These are phyloP conservation scores for Pseudevernia furfuracea DNA, from an alignment of 495 filamentous ascomycete species.

Conservation along the genomic window DNA sequence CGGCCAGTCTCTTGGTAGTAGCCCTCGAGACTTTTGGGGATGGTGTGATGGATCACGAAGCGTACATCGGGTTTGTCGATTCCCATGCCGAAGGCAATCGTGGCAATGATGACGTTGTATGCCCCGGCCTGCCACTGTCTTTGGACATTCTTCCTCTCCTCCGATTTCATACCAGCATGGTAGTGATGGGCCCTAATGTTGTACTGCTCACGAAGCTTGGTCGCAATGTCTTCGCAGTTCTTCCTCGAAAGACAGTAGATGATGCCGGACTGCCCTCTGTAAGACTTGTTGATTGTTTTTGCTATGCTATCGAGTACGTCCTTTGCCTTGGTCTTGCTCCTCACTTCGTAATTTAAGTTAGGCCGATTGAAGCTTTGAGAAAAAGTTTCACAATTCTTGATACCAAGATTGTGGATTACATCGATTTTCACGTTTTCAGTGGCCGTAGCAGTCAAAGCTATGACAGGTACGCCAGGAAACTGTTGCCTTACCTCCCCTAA, in stretches of 20 bases:
- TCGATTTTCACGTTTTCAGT: conserved; percentile 88
- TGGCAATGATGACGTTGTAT: conserved; percentile 91
- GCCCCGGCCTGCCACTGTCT: conserved; percentile 70
- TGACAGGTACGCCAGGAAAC: conserved; percentile 73
- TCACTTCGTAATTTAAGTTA: conserved; percentile 82
- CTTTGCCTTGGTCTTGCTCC: conserved; percentile 46
- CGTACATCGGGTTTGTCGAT: conserved; percentile 96
- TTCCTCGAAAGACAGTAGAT: conserved; percentile 87
- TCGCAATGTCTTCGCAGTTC: conserved; percentile 71
- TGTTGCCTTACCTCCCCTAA: conserved; percentile 62
- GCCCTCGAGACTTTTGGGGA: conserved; percentile 94
- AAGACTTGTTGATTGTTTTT: conserved; percentile 56
- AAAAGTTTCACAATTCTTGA: conserved; percentile 67
- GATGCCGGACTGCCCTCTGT: conserved; percentile 73
- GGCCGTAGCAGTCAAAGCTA: conserved; percentile 92
- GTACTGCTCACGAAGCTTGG: conserved; percentile 50
- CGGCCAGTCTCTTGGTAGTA: conserved; percentile 98
- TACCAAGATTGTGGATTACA: conserved; percentile 78
- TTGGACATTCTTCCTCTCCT: conserved; percentile 61
- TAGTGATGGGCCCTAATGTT: conserved; percentile 73
- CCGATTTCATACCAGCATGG: conserved; percentile 65
- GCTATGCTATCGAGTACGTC: conserved; percentile 60
- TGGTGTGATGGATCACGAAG: conserved; percentile 84
- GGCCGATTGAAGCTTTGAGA: conserved; percentile 90
- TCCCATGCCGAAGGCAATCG: conserved; percentile 98